phyloP scores from a whole-genome alignment of 2,329 filamentous ascomycete genomes.

The Claviceps africana region DNA sequence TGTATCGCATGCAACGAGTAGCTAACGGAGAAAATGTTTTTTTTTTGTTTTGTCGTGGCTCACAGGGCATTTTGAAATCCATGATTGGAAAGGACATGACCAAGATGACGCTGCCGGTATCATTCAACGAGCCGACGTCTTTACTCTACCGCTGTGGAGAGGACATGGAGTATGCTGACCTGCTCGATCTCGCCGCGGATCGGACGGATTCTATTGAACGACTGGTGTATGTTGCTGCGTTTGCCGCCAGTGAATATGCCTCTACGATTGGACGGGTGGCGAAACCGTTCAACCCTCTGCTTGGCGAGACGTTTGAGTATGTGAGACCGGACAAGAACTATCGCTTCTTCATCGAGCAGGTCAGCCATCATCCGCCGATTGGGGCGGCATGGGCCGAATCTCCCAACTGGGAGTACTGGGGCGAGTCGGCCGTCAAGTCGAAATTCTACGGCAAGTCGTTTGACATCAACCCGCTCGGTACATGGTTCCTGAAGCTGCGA shows the following conservation, averaged over 20 bases:
- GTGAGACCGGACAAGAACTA: slow-evolving; percentile 92
- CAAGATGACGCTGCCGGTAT: slow-evolving; percentile 96
- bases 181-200: slow-evolving; percentile 78
- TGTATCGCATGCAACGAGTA: neutral
- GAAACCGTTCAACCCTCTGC: slow-evolving; percentile 92
- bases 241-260: slow-evolving; percentile 91
- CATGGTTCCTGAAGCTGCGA: slow-evolving; percentile 84
- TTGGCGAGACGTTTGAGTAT: slow-evolving; percentile 96
- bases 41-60: neutral
- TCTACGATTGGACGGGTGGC: slow-evolving; percentile 93
- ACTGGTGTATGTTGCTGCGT: slow-evolving; percentile 86
- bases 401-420: slow-evolving; percentile 92
- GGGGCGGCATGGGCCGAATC: slow-evolving; percentile 89
- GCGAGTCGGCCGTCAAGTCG: slow-evolving; percentile 86
- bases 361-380: slow-evolving; percentile 91
- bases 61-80: slow-evolving; percentile 83
- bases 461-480: slow-evolving; percentile 89
- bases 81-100: slow-evolving; percentile 99
- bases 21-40: neutral
- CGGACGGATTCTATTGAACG: slow-evolving; percentile 79
- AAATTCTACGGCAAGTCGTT: slow-evolving; percentile 98
- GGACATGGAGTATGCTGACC: slow-evolving; percentile 94
- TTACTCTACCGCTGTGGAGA: slow-evolving; percentile 88
- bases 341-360: slow-evolving; percentile 96
- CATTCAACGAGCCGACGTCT: slow-evolving; percentile 96